A percentile compares a stretch with the other conserved stretches of the same genome.
Conservation (phyloP, 2,329 filamentous ascomycete species). For the Phoma sp. region DNA sequence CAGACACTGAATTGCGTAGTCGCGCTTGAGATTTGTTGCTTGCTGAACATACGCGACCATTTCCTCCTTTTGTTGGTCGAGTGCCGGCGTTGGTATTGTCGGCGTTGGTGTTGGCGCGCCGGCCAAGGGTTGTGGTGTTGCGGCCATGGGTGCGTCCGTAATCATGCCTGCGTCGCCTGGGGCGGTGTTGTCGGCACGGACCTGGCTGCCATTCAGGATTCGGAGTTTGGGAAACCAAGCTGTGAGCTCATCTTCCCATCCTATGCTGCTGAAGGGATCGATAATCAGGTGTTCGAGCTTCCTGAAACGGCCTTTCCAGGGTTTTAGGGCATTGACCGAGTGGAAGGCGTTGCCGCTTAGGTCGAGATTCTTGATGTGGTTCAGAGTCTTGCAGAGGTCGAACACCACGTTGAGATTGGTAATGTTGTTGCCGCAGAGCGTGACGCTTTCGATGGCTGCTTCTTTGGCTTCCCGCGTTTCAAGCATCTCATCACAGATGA, state of each 20-base stretch:
- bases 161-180: slow-evolving; percentile 30
- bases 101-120: slow-evolving; percentile 51
- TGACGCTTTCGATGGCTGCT: slow-evolving; percentile 81
- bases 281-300: slow-evolving; percentile 82
- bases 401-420: slow-evolving; percentile 75
- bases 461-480: slow-evolving; percentile 73
- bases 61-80: slow-evolving; percentile 64
- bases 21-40: slow-evolving; percentile 78
- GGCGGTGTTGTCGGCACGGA: slow-evolving; percentile 70
- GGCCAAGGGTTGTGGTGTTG: slow-evolving; percentile 49
- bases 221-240: slow-evolving; percentile 84
- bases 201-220: slow-evolving; percentile 74
- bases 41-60: slow-evolving; percentile 73
- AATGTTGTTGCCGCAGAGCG: slow-evolving; percentile 80
- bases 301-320: slow-evolving; percentile 81
- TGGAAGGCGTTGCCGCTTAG: slow-evolving; percentile 82
- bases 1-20: slow-evolving; percentile 83
- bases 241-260: slow-evolving; percentile 71
- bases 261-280: slow-evolving; percentile 48
- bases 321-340: slow-evolving; percentile 69
- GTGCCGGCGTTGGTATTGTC: not conserved
- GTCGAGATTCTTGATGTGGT: slow-evolving; percentile 86
- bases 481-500: slow-evolving; percentile 80
- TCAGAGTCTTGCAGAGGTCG: slow-evolving; percentile 77
- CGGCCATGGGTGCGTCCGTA: slow-evolving; percentile 36